Evolutionary conservation across 2,329 filamentous ascomycete genomes (phyloP).

Genomic region (Clonostachys sp.): DNA sequence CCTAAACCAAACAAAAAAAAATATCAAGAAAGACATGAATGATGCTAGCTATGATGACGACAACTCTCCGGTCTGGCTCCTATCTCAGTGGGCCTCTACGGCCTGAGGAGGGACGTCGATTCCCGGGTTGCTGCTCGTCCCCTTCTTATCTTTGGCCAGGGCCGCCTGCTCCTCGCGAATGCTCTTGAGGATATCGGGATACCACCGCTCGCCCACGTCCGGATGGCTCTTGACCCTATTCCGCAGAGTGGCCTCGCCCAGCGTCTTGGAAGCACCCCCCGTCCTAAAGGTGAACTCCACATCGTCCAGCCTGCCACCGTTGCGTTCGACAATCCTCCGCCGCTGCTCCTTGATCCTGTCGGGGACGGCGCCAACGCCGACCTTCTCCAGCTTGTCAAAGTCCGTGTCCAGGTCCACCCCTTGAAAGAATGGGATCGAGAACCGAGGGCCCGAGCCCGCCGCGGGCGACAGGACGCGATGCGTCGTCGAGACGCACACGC

Average conservation of each 20-base stretch:
- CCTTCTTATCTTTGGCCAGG: slow-evolving; percentile 9
- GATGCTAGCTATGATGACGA: no score
- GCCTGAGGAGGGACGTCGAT: not conserved
- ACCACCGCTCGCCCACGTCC: slow-evolving; percentile 81
- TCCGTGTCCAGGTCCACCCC: slow-evolving; percentile 74
- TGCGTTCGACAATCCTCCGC: slow-evolving; percentile 49
- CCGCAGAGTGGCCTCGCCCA: slow-evolving; percentile 80
- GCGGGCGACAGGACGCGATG: slow-evolving; percentile 75
- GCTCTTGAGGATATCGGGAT: slow-evolving; percentile 56
- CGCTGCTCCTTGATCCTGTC: slow-evolving; percentile 59
- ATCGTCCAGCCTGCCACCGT: slow-evolving; percentile 57
- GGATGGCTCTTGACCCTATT: slow-evolving; percentile 85
- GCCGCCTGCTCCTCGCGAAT: slow-evolving; percentile 54
- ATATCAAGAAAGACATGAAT: no score
- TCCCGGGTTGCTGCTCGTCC: not conserved
- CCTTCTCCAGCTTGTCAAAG: slow-evolving; percentile 69
- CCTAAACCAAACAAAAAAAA: no score
- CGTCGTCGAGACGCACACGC: slow-evolving; percentile 78
- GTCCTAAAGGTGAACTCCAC: slow-evolving; percentile 83
- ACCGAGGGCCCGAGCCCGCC: slow-evolving; percentile 66
- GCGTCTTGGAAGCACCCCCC: slow-evolving; percentile 59
- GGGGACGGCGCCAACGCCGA: slow-evolving; percentile 55
- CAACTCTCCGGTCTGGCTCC: no score
- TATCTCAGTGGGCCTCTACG: slow-evolving; percentile 1
- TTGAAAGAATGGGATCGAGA: slow-evolving; percentile 84